phyloP scores from a whole-genome alignment of 2,329 filamentous ascomycete genomes.

The Onygena corvina region DNA sequence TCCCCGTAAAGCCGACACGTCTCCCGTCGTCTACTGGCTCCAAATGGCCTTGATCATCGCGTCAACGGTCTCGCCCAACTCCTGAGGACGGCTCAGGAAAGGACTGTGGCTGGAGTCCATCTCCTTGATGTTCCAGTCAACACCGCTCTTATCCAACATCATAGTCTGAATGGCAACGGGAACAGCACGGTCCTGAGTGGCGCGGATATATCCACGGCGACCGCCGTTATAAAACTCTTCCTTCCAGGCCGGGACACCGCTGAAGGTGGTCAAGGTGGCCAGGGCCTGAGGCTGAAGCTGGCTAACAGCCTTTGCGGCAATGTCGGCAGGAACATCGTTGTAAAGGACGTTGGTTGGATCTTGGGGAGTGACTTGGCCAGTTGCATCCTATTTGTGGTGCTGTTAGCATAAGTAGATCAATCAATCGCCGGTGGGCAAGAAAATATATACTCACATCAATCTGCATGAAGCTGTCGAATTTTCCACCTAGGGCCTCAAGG shows the following conservation, averaged over 20 bases:
- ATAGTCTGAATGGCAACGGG: slow-evolving; percentile 5
- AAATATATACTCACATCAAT: not conserved
- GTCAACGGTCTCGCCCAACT: slow-evolving; percentile 6
- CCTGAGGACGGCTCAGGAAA: slow-evolving; percentile 11
- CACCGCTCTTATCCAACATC: slow-evolving; percentile 7
- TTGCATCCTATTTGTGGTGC: slow-evolving; percentile 7
- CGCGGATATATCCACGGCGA: slow-evolving; percentile 9
- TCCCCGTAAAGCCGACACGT: not conserved
- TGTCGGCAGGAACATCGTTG: slow-evolving; percentile 9
- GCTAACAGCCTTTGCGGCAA: slow-evolving; percentile 5
- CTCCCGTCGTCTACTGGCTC: not conserved
- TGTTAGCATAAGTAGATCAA: not conserved
- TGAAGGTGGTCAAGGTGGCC: not conserved
- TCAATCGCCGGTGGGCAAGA: no score
- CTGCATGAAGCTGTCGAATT: slow-evolving; percentile 2
- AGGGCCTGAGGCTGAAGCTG: not conserved
- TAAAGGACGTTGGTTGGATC: slow-evolving; percentile 10
- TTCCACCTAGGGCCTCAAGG: slow-evolving; percentile 1
- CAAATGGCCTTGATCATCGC: slow-evolving; percentile 4
- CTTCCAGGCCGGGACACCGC: not conserved
- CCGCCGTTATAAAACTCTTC: slow-evolving; percentile 11
- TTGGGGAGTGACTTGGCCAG: not conserved
- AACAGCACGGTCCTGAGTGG: slow-evolving; percentile 6
- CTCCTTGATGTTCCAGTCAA: slow-evolving; percentile 7
- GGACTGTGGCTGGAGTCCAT: slow-evolving; percentile 11